Base-by-base conservation (phyloP, 2,329 filamentous ascomycete genomes). In the Arthrobotrys entomopaga region DNA sequence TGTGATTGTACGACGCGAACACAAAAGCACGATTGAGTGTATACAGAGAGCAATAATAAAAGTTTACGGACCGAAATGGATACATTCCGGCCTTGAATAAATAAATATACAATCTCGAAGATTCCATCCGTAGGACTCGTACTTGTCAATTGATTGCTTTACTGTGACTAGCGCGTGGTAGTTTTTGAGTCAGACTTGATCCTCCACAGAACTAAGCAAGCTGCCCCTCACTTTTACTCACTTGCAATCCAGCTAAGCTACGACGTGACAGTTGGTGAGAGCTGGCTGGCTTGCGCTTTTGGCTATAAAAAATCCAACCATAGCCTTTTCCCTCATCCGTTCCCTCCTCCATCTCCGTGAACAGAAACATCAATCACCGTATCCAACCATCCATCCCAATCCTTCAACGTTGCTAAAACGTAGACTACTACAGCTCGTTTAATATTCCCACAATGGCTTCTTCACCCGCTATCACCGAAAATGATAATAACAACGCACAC, bases 161-260 rank as follows among this genome's bases (percentile, higher is more conserved):
- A 34, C 29, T 34, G 29, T 34, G 29, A 34, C 29, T 34, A 34
- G 29, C 29, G 29, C 29, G 29, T 34, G 29, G 24, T n/a, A 34
- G 34, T 40, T 34, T 34, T 34, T 66, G 63, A 66, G 63, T 66
- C 63, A 66, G 56, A 59, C 29, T 7, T 22, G 63, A 58, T 59
- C 63, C 63, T 66, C 63, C 54, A 59, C 63, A 16, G 16, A 34
- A 49, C 49, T 26, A n/a, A 48, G 43, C n/a, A 19, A 48, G 43
- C 24, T 40, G 63, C 63, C 63, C 63, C 63, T 66, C 63, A 58
- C 29, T 63, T 34, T 19, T 43, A 11, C 19, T 6, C 26, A 29
- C 20, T 7, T 7, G 29, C 29, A 7, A 34, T 6, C 6, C 29
- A 34, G 29, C 29, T 34, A 34, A 34, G 2, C 29, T 34, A 34